A percentile compares a stretch with the other conserved stretches of the same genome.
phyloP scores from a whole-genome alignment of 2,329 filamentous ascomycete genomes.

The Peltaster fructicola region DNA sequence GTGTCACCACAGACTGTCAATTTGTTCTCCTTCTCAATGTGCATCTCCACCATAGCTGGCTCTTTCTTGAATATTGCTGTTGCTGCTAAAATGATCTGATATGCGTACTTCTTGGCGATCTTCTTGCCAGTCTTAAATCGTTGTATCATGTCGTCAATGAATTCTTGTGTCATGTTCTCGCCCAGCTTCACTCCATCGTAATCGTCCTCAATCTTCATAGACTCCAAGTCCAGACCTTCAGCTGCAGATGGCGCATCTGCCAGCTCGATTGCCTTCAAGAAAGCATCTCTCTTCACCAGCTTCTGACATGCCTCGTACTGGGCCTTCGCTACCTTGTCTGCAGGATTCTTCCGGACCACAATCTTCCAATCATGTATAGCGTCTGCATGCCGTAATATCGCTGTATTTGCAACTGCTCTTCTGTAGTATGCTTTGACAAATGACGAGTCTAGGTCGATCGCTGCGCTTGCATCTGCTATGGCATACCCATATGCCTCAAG shows the following conservation, averaged over 20 bases:
- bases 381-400: conserved; percentile 74
- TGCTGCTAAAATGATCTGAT: conserved; percentile 82
- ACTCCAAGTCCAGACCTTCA: conserved; percentile 73
- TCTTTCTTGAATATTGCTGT: conserved; percentile 83
- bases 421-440: conserved; percentile 95
- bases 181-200: conserved; percentile 74
- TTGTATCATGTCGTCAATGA: conserved; percentile 93
- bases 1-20: conserved; percentile 96
- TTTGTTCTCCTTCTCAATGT: conserved; percentile 57
- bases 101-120: conserved; percentile 89
- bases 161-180: conserved; percentile 82
- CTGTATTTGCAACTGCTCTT: conserved; percentile 76
- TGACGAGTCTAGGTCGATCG: conserved; percentile 71
- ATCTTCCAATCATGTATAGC: conserved; percentile 84
- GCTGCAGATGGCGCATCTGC: conserved; percentile 83
- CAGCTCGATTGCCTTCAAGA: conserved; percentile 88
- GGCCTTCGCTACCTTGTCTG: conserved; percentile 76
- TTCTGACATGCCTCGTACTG: conserved; percentile 90
- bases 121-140: conserved; percentile 94
- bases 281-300: conserved; percentile 78
- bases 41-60: conserved; percentile 89
- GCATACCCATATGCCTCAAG: conserved; percentile 89
- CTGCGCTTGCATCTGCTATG: conserved; percentile 75
- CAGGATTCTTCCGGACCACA: conserved; percentile 71
- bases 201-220: conserved; percentile 60